Percentiles rank a stretch among this genome's conserved stretches.
Evolutionary conservation across 192 early-diverging fungal genomes (phyloP).

Genomic region (Gonapodya sp.): DNA sequence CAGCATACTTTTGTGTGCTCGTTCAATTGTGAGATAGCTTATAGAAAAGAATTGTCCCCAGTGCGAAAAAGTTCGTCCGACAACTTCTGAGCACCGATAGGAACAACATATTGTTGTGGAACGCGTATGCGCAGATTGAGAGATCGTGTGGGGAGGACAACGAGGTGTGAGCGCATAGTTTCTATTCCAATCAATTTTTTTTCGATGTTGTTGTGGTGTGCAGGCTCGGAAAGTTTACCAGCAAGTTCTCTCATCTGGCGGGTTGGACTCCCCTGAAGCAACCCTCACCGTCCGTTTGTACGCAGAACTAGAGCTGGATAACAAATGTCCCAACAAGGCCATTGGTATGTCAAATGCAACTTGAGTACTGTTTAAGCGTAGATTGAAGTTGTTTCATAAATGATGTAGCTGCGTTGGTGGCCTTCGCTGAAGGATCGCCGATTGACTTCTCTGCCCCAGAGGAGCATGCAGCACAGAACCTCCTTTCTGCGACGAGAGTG

Average conservation of each 20-base stretch:
- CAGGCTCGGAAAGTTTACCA: background rate
- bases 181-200: background rate
- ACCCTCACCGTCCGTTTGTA: background rate
- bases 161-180: background rate
- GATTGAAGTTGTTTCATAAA: background rate
- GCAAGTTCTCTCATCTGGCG: background rate
- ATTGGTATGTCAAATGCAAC: too few relatives aligned
- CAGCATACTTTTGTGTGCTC: too few relatives aligned
- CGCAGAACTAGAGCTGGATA: conserved; percentile 4
- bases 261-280: background rate
- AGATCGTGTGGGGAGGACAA: background rate
- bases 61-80: background rate
- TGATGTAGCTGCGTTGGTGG: background rate
- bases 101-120: background rate
- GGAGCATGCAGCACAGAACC: background rate
- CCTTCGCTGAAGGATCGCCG: background rate
- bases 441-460: background rate
- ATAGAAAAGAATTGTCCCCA: background rate
- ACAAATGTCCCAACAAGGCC: background rate
- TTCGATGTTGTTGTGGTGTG: background rate
- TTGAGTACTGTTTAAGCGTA: too few relatives aligned
- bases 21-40: too few relatives aligned
- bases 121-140: conserved; percentile 1
- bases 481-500: background rate
- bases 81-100: background rate